Evolutionary conservation across 2,329 filamentous ascomycete genomes (phyloP), one percentile per base, ranked within the genome.

Genomic region (Chrysosporium keratinophilum): DNA sequence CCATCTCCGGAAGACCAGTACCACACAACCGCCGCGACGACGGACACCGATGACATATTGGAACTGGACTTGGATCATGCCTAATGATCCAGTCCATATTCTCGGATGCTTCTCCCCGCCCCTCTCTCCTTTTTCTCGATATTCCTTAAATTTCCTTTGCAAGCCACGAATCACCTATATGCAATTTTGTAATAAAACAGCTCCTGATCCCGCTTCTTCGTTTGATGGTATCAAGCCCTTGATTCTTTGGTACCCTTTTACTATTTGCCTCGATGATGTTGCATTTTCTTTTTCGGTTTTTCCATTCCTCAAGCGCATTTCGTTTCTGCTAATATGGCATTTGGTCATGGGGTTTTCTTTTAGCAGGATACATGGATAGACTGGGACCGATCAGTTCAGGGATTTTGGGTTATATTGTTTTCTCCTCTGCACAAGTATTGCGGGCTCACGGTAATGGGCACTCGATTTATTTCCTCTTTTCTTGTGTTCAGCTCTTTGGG

Each of bases 211-310:
- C 23, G 11, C 6, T 33, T 19, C 17, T 33, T 5, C 9, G 5
- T 17, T 46, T 15, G n/a, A 7, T 28, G 23, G 15, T 28, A 23
- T 48, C 14, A 48, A 17, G 17, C 31, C 9, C 31, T 42, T 33
- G 33, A 23, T 17, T 5, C 28, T 40, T 41, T 50, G 47, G 41
- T 50, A 51, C 49, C 49, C 49, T 37, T 50, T 44, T 44, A 35
- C 17, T 15, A n/a, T 28, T 51, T 28, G 12, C 40, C 19, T 39
- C 28, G 23, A 17, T 37, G 31, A 35, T 44, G 28, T 44, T 37
- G 9, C 7, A n/a, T 43, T 33, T 14, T 50, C n/a, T 43, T 50
- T 43, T n/a, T n/a, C n/a, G n/a, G n/a, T n/a, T n/a, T 51, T 37
- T 19, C 23, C 20, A 9, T 40, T 49, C 12, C 7, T 39, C 15